Evolutionary conservation across 345 rosid genomes (phyloP).

Genomic region (Boechera divaricarpa): DNA sequence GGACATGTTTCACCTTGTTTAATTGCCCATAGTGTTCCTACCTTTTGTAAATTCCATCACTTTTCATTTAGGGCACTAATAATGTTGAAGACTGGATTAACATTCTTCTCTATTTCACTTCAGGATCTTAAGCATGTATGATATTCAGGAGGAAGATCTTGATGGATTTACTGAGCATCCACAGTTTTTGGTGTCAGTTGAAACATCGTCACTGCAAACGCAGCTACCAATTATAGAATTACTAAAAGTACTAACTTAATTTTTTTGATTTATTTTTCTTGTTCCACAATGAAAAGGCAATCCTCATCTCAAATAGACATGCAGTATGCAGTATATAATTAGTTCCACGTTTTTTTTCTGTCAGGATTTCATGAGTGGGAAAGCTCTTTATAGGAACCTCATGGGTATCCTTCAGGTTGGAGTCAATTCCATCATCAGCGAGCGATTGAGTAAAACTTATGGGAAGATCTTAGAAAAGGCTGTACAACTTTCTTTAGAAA

Average conservation of each 20-base stretch:
- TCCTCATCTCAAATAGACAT: constrained; percentile 28
- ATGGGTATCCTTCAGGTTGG: constrained; percentile 88
- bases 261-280: constrained; percentile 10
- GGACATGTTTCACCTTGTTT: constrained; percentile 11
- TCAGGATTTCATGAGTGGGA: constrained; percentile 99
- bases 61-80: neutral
- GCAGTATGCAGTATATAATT: constrained; percentile 24
- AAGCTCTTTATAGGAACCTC: constrained; percentile 80
- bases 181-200: constrained; percentile 52
- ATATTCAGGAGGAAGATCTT: constrained; percentile 76
- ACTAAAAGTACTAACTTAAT: constrained; percentile 61
- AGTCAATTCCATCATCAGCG: constrained; percentile 73
- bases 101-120: constrained; percentile 23
- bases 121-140: constrained; percentile 92
- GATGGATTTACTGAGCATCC: constrained; percentile 65
- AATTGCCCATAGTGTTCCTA: constrained; percentile 9
- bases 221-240: constrained; percentile 90
- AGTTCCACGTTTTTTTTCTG: constrained; percentile 25
- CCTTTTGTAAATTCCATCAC: constrained; percentile 2
- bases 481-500: constrained; percentile 85
- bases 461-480: constrained; percentile 90
- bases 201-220: constrained; percentile 63
- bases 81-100: constrained; percentile 18
- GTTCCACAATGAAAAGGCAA: constrained; percentile 18
- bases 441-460: constrained; percentile 73